phyloP scores from a whole-genome alignment of 768 basidiomycete genomes.

The Coprinellus micaceus region DNA sequence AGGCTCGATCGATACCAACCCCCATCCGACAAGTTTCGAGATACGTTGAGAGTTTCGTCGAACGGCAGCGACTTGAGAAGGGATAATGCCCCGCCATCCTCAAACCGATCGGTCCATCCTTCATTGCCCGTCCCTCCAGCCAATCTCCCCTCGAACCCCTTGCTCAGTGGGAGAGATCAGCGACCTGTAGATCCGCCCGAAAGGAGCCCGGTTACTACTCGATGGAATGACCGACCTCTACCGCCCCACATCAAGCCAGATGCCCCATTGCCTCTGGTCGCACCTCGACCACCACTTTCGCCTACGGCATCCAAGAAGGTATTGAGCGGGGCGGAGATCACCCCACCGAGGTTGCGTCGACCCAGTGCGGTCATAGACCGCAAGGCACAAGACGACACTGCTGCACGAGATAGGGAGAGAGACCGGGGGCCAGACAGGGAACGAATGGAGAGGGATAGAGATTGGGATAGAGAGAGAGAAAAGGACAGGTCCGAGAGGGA shows the following conservation, averaged over 20 bases:
- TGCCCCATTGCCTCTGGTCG: background rate
- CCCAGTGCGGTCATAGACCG: background rate
- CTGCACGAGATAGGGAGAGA: background rate
- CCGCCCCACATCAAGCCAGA: background rate
- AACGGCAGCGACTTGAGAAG: background rate
- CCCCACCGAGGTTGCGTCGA: background rate
- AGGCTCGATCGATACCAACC: background rate
- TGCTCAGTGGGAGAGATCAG: background rate
- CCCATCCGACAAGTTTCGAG: background rate
- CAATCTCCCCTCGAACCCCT: conserved; percentile 4
- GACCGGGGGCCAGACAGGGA: background rate
- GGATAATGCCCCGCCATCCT: background rate
- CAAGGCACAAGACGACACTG: background rate
- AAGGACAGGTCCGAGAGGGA: background rate
- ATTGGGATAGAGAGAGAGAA: background rate
- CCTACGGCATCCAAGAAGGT: background rate
- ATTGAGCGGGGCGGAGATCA: background rate
- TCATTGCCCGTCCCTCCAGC: conserved; percentile 2
- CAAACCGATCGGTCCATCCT: background rate
- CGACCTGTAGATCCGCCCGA: background rate
- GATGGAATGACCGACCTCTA: background rate
- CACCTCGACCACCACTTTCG: too few relatives aligned
- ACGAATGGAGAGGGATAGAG: background rate
- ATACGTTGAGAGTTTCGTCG: background rate
- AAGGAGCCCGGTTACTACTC: background rate